Evolutionary conservation across 129 eudicot genomes (phyloP).

Genomic region (Tagetes patula): DNA sequence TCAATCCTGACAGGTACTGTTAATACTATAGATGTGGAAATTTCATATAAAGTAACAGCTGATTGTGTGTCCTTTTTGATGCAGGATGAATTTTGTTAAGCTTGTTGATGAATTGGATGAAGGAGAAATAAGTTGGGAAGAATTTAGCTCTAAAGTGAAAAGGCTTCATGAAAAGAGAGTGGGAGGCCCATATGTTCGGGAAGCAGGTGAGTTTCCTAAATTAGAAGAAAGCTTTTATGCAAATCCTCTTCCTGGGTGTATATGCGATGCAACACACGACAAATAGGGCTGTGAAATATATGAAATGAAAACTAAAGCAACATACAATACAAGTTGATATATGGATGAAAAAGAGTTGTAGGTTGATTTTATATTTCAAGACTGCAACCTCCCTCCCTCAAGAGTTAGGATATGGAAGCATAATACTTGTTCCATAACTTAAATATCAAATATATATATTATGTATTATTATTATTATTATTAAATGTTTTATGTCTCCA

Average conservation of each 20-base stretch:
- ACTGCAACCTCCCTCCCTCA: no score
- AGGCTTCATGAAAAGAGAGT: constrained; percentile 67
- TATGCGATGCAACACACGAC: constrained; percentile 56
- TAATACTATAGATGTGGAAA: background rate
- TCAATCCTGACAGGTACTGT: constrained; percentile 86
- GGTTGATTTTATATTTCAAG: constrained; percentile 2
- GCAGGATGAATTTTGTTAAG: constrained; percentile 90
- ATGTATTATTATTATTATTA: background rate
- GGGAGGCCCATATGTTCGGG: constrained; percentile 83
- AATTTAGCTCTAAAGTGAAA: constrained; percentile 71
- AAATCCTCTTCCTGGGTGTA: constrained; percentile 91
- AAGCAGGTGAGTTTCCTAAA: constrained; percentile 92
- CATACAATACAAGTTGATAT: constrained; percentile 1
- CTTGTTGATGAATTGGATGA: constrained; percentile 69
- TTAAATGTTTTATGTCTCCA: constrained; percentile 6
- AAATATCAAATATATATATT: background rate
- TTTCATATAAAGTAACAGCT: background rate
- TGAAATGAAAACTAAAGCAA: background rate
- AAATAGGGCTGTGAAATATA: constrained; percentile 28
- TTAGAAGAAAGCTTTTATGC: constrained; percentile 98
- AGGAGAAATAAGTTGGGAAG: constrained; percentile 74
- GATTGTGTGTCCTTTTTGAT: background rate
- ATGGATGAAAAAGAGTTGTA: constrained; percentile 17
- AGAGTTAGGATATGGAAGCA: background rate
- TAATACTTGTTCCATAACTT: constrained; percentile 24